These are phyloP conservation scores for Penicillium salamii DNA, from an alignment of 495 filamentous ascomycete species.

Conservation along the genomic window DNA sequence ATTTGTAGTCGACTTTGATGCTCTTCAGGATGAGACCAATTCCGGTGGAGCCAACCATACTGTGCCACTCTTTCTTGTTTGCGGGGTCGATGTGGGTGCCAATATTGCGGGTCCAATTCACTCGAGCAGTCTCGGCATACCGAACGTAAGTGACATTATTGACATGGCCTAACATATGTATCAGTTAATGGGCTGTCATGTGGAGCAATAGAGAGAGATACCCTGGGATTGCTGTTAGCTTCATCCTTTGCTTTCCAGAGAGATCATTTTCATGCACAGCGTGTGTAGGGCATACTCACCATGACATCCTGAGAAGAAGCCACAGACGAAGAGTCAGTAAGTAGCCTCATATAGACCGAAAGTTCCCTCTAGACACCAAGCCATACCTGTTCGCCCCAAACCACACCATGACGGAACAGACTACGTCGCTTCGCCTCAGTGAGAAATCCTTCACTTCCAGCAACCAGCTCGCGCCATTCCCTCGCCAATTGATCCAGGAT, in stretches of 20 bases:
- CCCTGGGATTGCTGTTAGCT: constrained; percentile 22
- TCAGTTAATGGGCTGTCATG: too few species aligned
- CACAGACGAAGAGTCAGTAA: constrained; percentile 11
- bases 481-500: constrained; percentile 60
- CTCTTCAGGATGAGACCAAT: constrained; percentile 77
- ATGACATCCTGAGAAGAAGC: constrained; percentile 49
- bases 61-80: constrained; percentile 64
- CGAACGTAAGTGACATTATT: constrained; percentile 85
- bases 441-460: constrained; percentile 79
- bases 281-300: constrained; percentile 37
- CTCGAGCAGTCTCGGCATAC: constrained; percentile 80
- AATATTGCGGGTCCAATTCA: constrained; percentile 81
- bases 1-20: constrained; percentile 87
- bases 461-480: constrained; percentile 78
- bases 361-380: background rate
- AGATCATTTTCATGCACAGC: background rate
- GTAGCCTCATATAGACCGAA: background rate
- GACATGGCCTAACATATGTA: constrained; percentile 62
- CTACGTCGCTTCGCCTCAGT: constrained; percentile 62
- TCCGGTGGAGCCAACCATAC: constrained; percentile 62
- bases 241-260: background rate
- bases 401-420: constrained; percentile 68
- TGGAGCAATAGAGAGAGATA: too few species aligned
- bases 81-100: constrained; percentile 64
- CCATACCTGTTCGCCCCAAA: constrained; percentile 88